These are phyloP conservation scores for Dioscorea zingiberensis DNA, from an alignment of 106 monocot species.

Conservation along the genomic window DNA sequence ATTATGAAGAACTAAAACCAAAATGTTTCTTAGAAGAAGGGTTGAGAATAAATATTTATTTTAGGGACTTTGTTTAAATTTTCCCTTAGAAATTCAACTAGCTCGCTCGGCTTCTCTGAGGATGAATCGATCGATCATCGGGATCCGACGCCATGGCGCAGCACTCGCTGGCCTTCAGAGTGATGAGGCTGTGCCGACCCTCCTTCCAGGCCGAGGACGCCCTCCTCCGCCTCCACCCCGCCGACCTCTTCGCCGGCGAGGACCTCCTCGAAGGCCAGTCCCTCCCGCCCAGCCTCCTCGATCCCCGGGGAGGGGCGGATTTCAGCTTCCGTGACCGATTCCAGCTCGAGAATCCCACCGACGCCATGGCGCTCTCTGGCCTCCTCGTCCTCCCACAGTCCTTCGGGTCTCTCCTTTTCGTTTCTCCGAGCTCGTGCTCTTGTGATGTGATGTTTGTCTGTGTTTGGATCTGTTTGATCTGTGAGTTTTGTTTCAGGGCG, in stretches of 20 bases:
- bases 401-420: slow-evolving; percentile 51
- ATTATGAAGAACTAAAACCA: no score
- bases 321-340: slow-evolving; percentile 74
- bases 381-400: slow-evolving; percentile 88
- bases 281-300: slow-evolving; percentile 9
- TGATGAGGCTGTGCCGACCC: slow-evolving; percentile 96
- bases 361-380: slow-evolving; percentile 78
- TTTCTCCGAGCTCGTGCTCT: background rate
- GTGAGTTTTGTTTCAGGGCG: slow-evolving; percentile 26
- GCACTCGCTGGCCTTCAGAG: slow-evolving; percentile 92
- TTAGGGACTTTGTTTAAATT: no score
- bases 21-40: no score
- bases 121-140: no score
- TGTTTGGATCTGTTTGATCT: no score
- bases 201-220: slow-evolving; percentile 73
- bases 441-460: background rate
- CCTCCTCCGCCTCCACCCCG: slow-evolving; percentile 66
- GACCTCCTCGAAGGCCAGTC: slow-evolving; percentile 62
- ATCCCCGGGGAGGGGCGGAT: slow-evolving; percentile 19
- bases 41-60: no score
- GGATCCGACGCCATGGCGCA: slow-evolving; percentile 3
- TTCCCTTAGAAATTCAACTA: no score
- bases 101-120: no score
- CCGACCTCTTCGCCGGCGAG: slow-evolving; percentile 73
- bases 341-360: slow-evolving; percentile 60